Base-by-base conservation (phyloP, 1,139 yeast genomes). In the Diutina ranongensis region DNA sequence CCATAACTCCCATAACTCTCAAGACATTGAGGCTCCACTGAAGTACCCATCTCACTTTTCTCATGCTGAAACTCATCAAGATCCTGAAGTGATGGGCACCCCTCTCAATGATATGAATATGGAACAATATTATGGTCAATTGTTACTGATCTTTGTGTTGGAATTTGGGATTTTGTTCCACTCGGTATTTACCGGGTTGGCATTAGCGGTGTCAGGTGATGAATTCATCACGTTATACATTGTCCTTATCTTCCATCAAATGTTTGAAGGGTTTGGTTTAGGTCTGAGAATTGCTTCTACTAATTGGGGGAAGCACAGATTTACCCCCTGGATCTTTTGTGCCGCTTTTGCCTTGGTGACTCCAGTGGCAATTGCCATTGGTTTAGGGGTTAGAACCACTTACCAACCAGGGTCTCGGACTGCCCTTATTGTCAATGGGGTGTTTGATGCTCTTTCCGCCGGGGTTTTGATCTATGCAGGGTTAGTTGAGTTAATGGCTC, bases 221-320 rank as follows among this genome's bases (percentile, higher is more conserved):
- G 95, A 86, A 59, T 87, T 86, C 60, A 74, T 68, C 46, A 76
- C 88, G 2, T 68, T 88, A 45, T 88, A 84, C 62, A 74, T 83
- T 54, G 97, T 87, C 16, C 63, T 88, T 47, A 80, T 84, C 2
- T 88, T 88, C 75, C 97, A 88, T 64, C 97, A 88, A 65, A 74
- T 83, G 67, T 88, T 88, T 61, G 97, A 88, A 68, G 97, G 97
- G 47, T 71, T 88, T 47, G 97, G 96, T 55, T 71, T 88, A 55
- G 97, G 97, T 46, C 76, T 95, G 7, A 76, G 97, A 60, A 72
- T 88, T 48, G 87, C 95, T 1, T 72, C 76, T 21, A 78, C 85
- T 4, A 67, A 72, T 34, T 85, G 92, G 88, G 59, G 62, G 25
- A 50, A 60, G 8, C 61, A 63, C 56, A 53, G 59, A 15, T 38